These are phyloP conservation scores for Acanthochlamys bracteata DNA, from an alignment of 106 monocot species.

Conservation along the genomic window DNA sequence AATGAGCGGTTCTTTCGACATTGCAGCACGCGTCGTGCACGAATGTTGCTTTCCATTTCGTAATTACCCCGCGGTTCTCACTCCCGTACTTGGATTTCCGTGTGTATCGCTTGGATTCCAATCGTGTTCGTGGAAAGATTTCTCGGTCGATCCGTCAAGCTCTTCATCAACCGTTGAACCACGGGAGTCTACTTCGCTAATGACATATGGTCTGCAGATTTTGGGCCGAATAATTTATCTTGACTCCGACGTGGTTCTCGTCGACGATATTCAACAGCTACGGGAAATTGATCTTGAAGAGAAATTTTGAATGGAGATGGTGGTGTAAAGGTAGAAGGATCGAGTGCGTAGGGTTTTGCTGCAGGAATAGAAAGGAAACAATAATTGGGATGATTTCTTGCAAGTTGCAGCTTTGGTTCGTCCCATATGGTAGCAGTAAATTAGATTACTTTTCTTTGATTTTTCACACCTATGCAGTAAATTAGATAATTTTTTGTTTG, in stretches of 20 bases:
- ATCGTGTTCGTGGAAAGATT: constrained; percentile 52
- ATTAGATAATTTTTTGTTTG: too few relatives aligned
- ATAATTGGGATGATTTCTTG: too few relatives aligned
- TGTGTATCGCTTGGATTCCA: constrained; percentile 49
- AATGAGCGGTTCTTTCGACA: constrained; percentile 49
- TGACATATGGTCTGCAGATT: constrained; percentile 51
- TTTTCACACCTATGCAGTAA: too few relatives aligned
- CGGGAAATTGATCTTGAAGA: constrained; percentile 43
- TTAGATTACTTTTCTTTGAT: too few relatives aligned
- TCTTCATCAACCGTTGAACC: constrained; percentile 82
- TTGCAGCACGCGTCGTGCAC: constrained; percentile 67
- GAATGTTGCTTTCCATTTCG: constrained; percentile 44
- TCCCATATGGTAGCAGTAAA: too few relatives aligned
- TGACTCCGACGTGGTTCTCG: constrained; percentile 75
- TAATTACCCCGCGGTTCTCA: constrained; percentile 27
- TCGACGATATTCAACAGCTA: constrained; percentile 55
- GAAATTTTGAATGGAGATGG: not conserved
- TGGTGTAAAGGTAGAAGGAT: too few relatives aligned
- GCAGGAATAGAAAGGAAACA: too few relatives aligned
- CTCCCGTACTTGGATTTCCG: constrained; percentile 64
- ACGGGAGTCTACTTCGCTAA: constrained; percentile 78
- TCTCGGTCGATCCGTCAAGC: constrained; percentile 71
- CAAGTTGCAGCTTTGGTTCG: too few relatives aligned
- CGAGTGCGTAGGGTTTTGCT: too few relatives aligned
- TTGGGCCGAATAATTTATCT: constrained; percentile 66